These are phyloP conservation scores for Thymus mandschuricus DNA, from an alignment of 257 asterid species.

Conservation along the genomic window DNA sequence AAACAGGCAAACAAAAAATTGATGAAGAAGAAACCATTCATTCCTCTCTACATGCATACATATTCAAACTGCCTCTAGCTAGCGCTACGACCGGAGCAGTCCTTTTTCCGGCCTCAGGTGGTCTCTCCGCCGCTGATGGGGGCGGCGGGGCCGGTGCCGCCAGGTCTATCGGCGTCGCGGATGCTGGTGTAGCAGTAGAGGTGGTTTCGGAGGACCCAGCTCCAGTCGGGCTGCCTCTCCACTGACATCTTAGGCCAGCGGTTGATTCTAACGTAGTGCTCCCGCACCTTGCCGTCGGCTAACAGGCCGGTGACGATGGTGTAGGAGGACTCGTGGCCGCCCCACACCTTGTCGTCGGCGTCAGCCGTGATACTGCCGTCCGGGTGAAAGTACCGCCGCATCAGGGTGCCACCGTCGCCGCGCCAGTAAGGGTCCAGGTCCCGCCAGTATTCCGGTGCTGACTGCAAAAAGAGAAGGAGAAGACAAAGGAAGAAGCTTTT, in stretches of 20 bases:
- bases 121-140: conserved; percentile 4
- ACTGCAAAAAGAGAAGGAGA: conserved; percentile 38
- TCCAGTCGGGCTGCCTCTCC: conserved; percentile 68
- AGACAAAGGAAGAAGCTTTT: background rate
- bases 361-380: conserved; percentile 86
- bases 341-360: conserved; percentile 73
- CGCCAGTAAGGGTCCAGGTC: conserved; percentile 79
- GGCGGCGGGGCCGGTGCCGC: conserved; percentile 62
- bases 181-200: conserved; percentile 59
- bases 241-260: conserved; percentile 69
- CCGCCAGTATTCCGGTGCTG: conserved; percentile 75
- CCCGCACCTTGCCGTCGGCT: conserved; percentile 59
- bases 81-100: too few relatives aligned
- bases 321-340: conserved; percentile 86
- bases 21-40: too few relatives aligned
- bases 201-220: conserved; percentile 69
- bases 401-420: conserved; percentile 42
- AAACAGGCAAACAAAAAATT: too few relatives aligned
- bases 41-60: too few relatives aligned
- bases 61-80: too few relatives aligned
- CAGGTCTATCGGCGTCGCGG: conserved; percentile 56
- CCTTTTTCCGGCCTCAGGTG: too few relatives aligned
- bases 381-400: conserved; percentile 75
- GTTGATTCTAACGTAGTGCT: conserved; percentile 81
- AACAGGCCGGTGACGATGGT: conserved; percentile 68